Evolutionary conservation across 2,329 filamentous ascomycete genomes (phyloP), one percentile per base, ranked within the genome.

Genomic region (Neonectria neomacrospora): DNA sequence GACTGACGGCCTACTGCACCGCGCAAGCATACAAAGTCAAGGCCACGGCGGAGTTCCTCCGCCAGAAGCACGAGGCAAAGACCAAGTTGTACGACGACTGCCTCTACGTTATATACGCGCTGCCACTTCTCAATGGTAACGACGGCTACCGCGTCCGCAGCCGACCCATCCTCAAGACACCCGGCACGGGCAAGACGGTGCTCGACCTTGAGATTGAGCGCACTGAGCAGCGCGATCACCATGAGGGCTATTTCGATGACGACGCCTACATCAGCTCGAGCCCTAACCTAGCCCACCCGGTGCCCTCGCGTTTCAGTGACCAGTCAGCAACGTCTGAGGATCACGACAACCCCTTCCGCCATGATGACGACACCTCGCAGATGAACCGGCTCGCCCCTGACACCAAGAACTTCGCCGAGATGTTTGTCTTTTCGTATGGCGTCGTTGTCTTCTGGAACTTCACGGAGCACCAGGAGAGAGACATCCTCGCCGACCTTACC

Each of bases 391-490:
- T 93, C 23, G 87, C 87, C 1, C 86, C 91, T 6, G 88, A 93
- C 74, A 88, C 90, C 37, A 90, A 95, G 73, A 86, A 90, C 59
- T 93, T 97, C 75, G 95, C 93, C 44, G 96, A 99, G 80, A 93
- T 98, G 88, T 98, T 97, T 76, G 91, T 99, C 71, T 98, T 96
- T 78, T 95, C 92, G 16, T 99, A 99, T 75, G 96, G 96, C 20
- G 95, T 99, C 1, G 95, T 96, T 0, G 96, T 99, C 5, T 97
- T 99, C 77, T 99, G 96, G 96, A 99, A 99, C 77, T 97, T 99
- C 72, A 95, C 93, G 11, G 94, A 97, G 77, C 88, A 91, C 68
- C 96, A 99, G 77, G 96, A 99, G 77, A 97, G 97, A 79, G 94
- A 97, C 73, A 93, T 98, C 50, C 86, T 99, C 22, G 96, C 96